Evolutionary conservation across 1,284 basidiomycete genomes (phyloP).

Genomic region (Naganishia albida): DNA sequence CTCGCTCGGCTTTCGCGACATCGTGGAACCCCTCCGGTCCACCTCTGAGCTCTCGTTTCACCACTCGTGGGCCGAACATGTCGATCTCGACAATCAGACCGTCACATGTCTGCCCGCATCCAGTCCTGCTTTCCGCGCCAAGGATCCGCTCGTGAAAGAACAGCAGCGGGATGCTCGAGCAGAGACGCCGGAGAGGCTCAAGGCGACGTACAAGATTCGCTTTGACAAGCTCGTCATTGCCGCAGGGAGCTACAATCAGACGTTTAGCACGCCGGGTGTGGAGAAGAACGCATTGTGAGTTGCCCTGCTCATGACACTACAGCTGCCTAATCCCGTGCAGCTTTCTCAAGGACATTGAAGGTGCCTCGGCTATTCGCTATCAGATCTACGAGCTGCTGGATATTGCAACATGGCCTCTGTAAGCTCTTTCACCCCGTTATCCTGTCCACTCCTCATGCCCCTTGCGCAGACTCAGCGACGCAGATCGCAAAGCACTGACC

Average conservation of each 20-base stretch:
- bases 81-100: constrained; percentile 63
- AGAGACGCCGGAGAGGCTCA: constrained; percentile 18
- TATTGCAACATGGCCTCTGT: constrained; percentile 34
- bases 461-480: constrained; percentile 61
- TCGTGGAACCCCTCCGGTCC: constrained; percentile 71
- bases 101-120: constrained; percentile 55
- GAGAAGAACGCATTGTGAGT: constrained; percentile 31
- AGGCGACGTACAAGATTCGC: constrained; percentile 58
- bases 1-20: constrained; percentile 76
- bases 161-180: constrained; percentile 35
- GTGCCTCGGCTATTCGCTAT: constrained; percentile 75
- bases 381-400: constrained; percentile 45
- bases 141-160: constrained; percentile 31
- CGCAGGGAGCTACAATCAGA: constrained; percentile 81
- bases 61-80: constrained; percentile 55
- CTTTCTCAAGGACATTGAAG: constrained; percentile 78
- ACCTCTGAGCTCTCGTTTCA: constrained; percentile 43
- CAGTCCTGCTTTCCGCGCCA: constrained; percentile 34
- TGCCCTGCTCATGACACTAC: neutral
- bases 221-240: constrained; percentile 83
- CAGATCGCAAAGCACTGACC: constrained; percentile 67
- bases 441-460: neutral
- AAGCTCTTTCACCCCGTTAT: constrained; percentile 70
- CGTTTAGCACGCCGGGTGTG: constrained; percentile 58
- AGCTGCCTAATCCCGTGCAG: constrained; percentile 44